Evolutionary conservation across 768 basidiomycete genomes (phyloP), one percentile per base, ranked within the genome.

Genomic region (Suillus placidus): DNA sequence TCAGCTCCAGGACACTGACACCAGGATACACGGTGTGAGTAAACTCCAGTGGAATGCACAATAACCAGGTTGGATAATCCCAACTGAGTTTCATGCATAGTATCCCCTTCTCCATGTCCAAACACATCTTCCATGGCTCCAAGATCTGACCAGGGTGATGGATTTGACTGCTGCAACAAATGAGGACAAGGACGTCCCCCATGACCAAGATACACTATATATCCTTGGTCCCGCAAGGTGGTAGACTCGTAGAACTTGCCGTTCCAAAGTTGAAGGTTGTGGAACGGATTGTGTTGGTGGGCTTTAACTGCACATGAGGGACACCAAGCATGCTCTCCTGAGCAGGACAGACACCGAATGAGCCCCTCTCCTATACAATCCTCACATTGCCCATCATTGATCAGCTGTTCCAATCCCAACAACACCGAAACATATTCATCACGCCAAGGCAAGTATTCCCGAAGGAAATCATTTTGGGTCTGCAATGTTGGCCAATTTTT

Each of bases 151-250:
- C 30, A 52, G 30, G 30, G 51, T 4, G 51, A 52, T 8, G 14
- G 51, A 4, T 52, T 9, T 5, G 16, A 18, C 14, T 30, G 51
- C 14, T 52, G 30, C 2, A 4, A 18, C 0, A 10, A 4, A 54
- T 56, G 20, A 10, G 72, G 75, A 35, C 73, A 75, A 0, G 63
- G 62, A 0, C 51, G 4, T 0, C 73, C 72, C 4, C 66, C 40
- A 61, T 77, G 76, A 0, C 76, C 74, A 2, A 71, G 42, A 52
- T 70, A 67, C 8, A 71, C 40, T 7, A 67, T 67, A 4, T 70
- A 35, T 0, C 74, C 72, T 1, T 70, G 64, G 14, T 71, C 61
- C 66, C 64, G 68, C 0, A 77, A 65, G 9, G 63, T 63, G 5
- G 55, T 68, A 1, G 49, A 26, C 6, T 65, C 26, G 34, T 68